Evolutionary conservation across 345 rosid species (phyloP).

Genomic region (Hirschfeldia incana): DNA sequence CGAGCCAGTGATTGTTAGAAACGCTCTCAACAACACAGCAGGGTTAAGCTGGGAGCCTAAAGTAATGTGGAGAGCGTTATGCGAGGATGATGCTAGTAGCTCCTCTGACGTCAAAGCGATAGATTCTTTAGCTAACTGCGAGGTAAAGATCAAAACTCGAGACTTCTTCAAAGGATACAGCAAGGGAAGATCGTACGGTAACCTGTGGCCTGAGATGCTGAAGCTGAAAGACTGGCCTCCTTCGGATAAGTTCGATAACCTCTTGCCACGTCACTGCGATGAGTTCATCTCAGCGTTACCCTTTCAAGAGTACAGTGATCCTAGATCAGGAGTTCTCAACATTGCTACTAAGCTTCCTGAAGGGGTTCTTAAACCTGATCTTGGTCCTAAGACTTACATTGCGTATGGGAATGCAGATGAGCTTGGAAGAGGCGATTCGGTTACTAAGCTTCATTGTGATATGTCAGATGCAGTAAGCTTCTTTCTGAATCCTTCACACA

Average conservation of each 20-base stretch:
- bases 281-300: constrained; percentile 86
- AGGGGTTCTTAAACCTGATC: constrained; percentile 68
- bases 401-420: constrained; percentile 79
- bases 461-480: constrained; percentile 95
- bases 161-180: constrained; percentile 80
- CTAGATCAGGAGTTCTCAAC: constrained; percentile 79
- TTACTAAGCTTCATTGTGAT: constrained; percentile 91
- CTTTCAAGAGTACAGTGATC: constrained; percentile 80
- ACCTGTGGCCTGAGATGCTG: constrained; percentile 96
- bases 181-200: constrained; percentile 67
- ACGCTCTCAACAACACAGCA: constrained; percentile 55
- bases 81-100: constrained; percentile 47
- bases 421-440: constrained; percentile 98
- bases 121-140: constrained; percentile 77
- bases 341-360: constrained; percentile 76
- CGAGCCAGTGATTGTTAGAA: constrained; percentile 76
- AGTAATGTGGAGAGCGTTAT: constrained; percentile 95
- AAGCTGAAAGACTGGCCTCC: constrained; percentile 99
- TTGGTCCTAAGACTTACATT: constrained; percentile 96
- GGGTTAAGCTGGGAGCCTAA: constrained; percentile 95
- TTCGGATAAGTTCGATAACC: constrained; percentile 79
- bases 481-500: too few species aligned
- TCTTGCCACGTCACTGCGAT: constrained; percentile 92
- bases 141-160: constrained; percentile 68
- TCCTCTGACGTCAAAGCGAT: constrained; percentile 65